Conservation (phyloP, 306 rosid genomes). For the Prinsepia uniflora region DNA sequence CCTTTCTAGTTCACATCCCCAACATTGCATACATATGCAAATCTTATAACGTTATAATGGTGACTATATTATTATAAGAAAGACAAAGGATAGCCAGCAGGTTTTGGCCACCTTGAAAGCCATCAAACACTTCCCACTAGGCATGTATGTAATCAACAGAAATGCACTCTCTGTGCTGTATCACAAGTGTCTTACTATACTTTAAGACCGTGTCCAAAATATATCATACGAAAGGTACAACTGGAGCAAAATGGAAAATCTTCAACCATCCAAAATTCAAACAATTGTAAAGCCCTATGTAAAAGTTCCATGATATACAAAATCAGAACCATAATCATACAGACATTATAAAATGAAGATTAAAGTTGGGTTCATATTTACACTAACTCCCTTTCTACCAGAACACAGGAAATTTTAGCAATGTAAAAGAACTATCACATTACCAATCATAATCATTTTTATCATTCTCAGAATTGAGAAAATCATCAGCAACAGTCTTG, state of each 20-base stretch:
- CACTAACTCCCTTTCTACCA: not conserved
- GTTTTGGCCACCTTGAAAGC: constrained; percentile 1
- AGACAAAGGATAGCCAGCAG: not conserved
- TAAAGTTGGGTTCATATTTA: not conserved
- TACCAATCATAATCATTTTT: constrained; percentile 94
- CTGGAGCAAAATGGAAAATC: not conserved
- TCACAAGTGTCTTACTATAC: not conserved
- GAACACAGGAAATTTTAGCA: not conserved
- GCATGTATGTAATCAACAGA: not conserved
- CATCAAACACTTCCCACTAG: not conserved
- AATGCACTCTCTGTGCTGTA: not conserved
- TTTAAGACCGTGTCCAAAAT: not conserved
- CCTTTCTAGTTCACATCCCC: constrained; percentile 2
- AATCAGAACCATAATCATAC: constrained; percentile 7
- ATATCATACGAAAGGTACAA: not conserved
- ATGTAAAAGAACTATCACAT: constrained; percentile 17
- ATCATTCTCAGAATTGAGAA: constrained; percentile 73
- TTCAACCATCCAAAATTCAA: not conserved
- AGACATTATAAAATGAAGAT: not conserved
- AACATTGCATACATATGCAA: not conserved
- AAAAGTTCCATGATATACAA: not conserved
- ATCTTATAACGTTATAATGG: not conserved
- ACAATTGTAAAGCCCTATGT: not conserved
- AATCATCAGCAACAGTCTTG: constrained; percentile 66
- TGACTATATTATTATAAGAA: not conserved